phyloP scores from a whole-genome alignment of 202 grass and related monocot genomes.

The Musa balbisiana region DNA sequence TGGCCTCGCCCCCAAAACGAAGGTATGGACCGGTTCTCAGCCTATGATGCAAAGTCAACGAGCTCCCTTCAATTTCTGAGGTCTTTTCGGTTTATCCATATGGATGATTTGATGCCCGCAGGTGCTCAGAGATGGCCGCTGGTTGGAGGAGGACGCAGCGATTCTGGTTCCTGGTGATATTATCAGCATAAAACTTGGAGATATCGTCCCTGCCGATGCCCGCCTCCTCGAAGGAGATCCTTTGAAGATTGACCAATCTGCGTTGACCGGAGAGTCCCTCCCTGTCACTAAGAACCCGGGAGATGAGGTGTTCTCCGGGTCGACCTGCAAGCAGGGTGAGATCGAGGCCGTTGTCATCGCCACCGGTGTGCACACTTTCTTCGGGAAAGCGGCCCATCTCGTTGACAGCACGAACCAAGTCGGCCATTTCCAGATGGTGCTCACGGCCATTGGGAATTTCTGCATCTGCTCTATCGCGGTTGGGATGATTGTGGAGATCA shows the following conservation, averaged over 20 bases:
- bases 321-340: conserved; percentile 92
- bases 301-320: conserved; percentile 69
- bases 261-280: conserved; percentile 72
- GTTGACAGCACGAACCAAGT: conserved; percentile 84
- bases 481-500: conserved; percentile 44
- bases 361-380: conserved; percentile 53
- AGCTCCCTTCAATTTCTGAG: background rate
- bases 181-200: conserved; percentile 77
- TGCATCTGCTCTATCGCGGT: conserved; percentile 61
- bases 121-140: conserved; percentile 62
- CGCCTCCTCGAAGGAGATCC: conserved; percentile 66
- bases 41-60: background rate
- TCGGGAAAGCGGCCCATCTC: conserved; percentile 49
- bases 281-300: conserved; percentile 58
- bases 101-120: conserved; percentile 1
- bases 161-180: conserved; percentile 72
- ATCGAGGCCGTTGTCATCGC: conserved; percentile 55
- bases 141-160: conserved; percentile 56
- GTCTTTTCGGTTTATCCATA: background rate
- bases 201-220: conserved; percentile 67
- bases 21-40: conserved; percentile 6
- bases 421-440: conserved; percentile 83
- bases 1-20: conserved; percentile 69
- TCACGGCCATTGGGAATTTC: conserved; percentile 83
- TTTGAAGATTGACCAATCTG: conserved; percentile 81